A percentile compares a stretch with the other conserved stretches of the same genome.
phyloP scores from a whole-genome alignment of 441 rosid genomes.

The Corymbia calophylla region DNA sequence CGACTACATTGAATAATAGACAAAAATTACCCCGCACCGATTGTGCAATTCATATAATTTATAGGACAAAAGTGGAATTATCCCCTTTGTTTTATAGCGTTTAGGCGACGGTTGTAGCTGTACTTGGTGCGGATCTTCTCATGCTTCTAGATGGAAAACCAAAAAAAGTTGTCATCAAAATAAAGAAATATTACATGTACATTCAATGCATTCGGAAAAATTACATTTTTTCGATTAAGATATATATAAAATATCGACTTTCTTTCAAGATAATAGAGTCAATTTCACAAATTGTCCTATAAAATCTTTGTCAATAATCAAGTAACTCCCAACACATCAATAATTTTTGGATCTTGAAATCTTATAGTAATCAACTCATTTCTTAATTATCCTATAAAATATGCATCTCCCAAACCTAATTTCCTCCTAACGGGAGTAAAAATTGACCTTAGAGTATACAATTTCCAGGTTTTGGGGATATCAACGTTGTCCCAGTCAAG shows the following conservation, averaged over 20 bases:
- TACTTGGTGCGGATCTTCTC: neutral
- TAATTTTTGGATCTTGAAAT: neutral
- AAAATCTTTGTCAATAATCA: no score
- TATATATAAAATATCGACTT: neutral
- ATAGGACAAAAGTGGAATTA: neutral
- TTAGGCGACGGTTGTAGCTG: neutral
- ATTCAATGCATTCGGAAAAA: neutral
- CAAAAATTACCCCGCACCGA: no score
- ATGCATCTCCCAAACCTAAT: neutral
- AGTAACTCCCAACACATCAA: neutral
- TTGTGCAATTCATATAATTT: neutral
- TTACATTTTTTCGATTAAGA: neutral
- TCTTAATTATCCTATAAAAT: neutral
- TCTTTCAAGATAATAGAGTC: neutral
- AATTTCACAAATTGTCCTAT: no score
- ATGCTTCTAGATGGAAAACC: neutral
- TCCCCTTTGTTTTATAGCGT: neutral
- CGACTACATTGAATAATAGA: neutral
- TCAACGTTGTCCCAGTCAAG: neutral
- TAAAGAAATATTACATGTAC: neutral
- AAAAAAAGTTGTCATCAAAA: neutral
- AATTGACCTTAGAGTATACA: neutral
- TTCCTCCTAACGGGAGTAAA: neutral
- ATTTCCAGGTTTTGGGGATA: neutral
- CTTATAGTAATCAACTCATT: neutral